Conservation (phyloP, 345 rosid species). For the Crucihimalaya himalaica region DNA sequence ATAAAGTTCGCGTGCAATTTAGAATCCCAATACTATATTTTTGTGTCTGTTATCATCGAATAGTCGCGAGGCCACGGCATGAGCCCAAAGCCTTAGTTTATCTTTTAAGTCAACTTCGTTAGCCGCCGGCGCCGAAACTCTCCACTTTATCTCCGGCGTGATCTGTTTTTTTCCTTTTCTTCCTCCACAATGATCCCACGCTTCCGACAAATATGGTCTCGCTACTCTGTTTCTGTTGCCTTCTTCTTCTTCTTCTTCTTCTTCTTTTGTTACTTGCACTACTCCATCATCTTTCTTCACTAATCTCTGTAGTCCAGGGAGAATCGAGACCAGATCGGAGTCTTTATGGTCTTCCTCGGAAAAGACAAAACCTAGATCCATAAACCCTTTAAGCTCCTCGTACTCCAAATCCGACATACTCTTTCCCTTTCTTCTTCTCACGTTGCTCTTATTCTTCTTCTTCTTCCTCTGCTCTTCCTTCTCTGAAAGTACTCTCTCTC, state of each 20-base stretch:
- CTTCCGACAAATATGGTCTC: constrained; percentile 69
- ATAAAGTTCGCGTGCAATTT: background rate
- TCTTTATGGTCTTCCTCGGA: constrained; percentile 60
- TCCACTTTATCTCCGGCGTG: constrained; percentile 46
- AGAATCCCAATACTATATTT: background rate
- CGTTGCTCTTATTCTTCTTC: constrained; percentile 9
- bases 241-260: constrained; percentile 19
- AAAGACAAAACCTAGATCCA: constrained; percentile 79
- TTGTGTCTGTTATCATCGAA: constrained; percentile 42
- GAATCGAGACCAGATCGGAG: constrained; percentile 49
- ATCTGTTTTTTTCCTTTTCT: constrained; percentile 36
- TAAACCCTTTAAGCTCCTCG: constrained; percentile 71
- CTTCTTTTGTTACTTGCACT: constrained; percentile 1
- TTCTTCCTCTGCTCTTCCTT: constrained; percentile 24
- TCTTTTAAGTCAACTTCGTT: constrained; percentile 58
- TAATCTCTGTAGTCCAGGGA: constrained; percentile 66
- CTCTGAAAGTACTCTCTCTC: constrained; percentile 10
- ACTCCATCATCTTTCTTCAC: constrained; percentile 32
- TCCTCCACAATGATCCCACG: constrained; percentile 50
- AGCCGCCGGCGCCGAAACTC: constrained; percentile 40
- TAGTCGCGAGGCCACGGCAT: constrained; percentile 62
- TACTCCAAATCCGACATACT: constrained; percentile 68
- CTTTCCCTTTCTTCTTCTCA: constrained; percentile 42
- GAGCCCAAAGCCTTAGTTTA: constrained; percentile 68
- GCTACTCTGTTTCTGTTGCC: constrained; percentile 24